Evolutionary conservation across 306 rosid genomes (phyloP).

Genomic region (Geum urbanum): DNA sequence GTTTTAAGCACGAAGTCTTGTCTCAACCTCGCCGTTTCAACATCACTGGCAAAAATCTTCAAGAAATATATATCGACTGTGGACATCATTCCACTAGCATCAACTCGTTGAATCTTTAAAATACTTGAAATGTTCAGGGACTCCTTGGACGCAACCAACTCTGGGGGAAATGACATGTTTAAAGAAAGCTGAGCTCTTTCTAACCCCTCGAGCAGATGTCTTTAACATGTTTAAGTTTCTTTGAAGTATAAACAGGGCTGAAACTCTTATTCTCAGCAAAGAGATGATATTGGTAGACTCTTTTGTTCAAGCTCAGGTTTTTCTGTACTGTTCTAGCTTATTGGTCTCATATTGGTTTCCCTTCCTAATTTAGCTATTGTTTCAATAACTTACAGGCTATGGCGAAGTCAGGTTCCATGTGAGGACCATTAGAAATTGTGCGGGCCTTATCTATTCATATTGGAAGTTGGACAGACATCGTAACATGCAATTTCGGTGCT

Average conservation of each 20-base stretch:
- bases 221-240: neutral
- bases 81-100: neutral
- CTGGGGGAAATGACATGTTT: neutral
- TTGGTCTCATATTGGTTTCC: neutral
- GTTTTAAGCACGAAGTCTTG: neutral
- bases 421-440: neutral
- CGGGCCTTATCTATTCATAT: neutral
- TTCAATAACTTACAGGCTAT: neutral
- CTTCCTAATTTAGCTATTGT: neutral
- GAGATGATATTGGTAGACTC: neutral
- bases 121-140: neutral
- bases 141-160: neutral
- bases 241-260: neutral
- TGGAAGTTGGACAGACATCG: neutral
- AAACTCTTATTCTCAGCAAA: neutral
- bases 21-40: neutral
- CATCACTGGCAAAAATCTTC: neutral
- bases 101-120: neutral
- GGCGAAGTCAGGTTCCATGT: neutral
- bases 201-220: neutral
- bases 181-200: neutral
- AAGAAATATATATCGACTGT: neutral
- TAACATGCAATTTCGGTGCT: neutral
- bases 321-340: neutral
- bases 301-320: neutral